A percentile compares a stretch with the other conserved stretches of the same genome.
phyloP scores from a whole-genome alignment of 2,329 filamentous ascomycete species.

The Polychaeton citri region DNA sequence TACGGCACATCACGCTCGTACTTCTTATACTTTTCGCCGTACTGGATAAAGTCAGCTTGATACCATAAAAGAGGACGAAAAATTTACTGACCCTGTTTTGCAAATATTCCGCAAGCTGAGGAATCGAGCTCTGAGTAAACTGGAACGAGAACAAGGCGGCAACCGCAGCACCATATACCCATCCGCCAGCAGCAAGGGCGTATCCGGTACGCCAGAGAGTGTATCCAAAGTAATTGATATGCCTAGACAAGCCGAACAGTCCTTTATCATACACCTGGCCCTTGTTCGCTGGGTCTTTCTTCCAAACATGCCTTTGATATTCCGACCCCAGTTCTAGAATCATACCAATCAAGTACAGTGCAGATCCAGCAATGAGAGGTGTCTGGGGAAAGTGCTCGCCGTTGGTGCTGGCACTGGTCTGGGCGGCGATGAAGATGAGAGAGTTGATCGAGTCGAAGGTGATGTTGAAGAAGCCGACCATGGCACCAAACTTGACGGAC shows the following conservation, averaged over 20 bases:
- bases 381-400: slow-evolving; percentile 28
- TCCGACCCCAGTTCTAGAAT: slow-evolving; percentile 43
- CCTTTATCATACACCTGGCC: slow-evolving; percentile 39
- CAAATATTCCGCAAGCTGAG: slow-evolving; percentile 38
- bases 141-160: slow-evolving; percentile 31
- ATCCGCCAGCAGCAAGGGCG: slow-evolving; percentile 36
- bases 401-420: slow-evolving; percentile 32
- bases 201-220: slow-evolving; percentile 38
- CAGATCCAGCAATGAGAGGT: slow-evolving; percentile 34
- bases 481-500: slow-evolving; percentile 27
- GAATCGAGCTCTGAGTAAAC: slow-evolving; percentile 32
- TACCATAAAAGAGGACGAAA: background rate
- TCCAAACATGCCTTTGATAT: slow-evolving; percentile 42
- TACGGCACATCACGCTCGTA: slow-evolving; percentile 27
- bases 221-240: slow-evolving; percentile 44
- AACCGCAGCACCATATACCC: slow-evolving; percentile 28
- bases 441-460: slow-evolving; percentile 42
- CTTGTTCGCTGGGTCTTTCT: slow-evolving; percentile 36
- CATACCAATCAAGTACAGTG: slow-evolving; percentile 40
- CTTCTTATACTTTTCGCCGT: slow-evolving; percentile 25
- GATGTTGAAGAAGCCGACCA: slow-evolving; percentile 40
- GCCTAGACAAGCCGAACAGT: slow-evolving; percentile 35
- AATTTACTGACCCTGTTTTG: slow-evolving; percentile 21
- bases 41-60: slow-evolving; percentile 13
- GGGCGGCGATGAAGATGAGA: slow-evolving; percentile 38